A percentile compares a stretch with the other conserved stretches of the same genome.
These are phyloP conservation scores for Blastocystis sp. DNA, from an alignment of 352 stramenopile genomes.

Conservation along the genomic window DNA sequence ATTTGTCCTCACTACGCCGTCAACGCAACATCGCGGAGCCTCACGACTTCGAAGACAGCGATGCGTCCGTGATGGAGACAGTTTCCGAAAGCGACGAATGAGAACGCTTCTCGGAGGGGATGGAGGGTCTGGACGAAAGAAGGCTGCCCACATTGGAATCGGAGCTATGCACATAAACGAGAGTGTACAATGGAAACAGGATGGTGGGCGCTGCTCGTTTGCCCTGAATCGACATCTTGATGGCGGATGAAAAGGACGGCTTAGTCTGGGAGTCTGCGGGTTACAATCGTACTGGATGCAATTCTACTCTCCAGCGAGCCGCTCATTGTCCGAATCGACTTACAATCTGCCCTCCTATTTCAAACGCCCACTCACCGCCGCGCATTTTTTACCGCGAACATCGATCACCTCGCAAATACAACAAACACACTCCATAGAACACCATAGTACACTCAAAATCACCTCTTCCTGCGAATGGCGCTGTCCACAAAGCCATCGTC, in stretches of 20 bases:
- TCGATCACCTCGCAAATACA: neutral
- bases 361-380: neutral
- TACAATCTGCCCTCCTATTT: no score
- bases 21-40: neutral
- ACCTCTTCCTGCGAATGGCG: slow-evolving; percentile 30
- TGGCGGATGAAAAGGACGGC: neutral
- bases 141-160: neutral
- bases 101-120: neutral
- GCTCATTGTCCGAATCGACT: neutral
- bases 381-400: slow-evolving; percentile 4
- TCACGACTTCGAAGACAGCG: neutral
- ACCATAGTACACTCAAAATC: neutral
- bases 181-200: neutral
- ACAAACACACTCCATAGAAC: slow-evolving; percentile 37
- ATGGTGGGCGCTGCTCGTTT: neutral
- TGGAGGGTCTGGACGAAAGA: neutral
- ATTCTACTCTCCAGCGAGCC: neutral
- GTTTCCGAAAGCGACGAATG: neutral
- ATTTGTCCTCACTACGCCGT: neutral
- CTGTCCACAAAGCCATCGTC: slow-evolving; percentile 42
- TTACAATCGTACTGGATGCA: neutral
- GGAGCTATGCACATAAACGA: neutral
- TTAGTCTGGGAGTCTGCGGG: neutral
- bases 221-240: neutral
- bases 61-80: no score